Base-by-base conservation (phyloP, 2,329 filamentous ascomycete species). In the Cladosporium sp. region DNA sequence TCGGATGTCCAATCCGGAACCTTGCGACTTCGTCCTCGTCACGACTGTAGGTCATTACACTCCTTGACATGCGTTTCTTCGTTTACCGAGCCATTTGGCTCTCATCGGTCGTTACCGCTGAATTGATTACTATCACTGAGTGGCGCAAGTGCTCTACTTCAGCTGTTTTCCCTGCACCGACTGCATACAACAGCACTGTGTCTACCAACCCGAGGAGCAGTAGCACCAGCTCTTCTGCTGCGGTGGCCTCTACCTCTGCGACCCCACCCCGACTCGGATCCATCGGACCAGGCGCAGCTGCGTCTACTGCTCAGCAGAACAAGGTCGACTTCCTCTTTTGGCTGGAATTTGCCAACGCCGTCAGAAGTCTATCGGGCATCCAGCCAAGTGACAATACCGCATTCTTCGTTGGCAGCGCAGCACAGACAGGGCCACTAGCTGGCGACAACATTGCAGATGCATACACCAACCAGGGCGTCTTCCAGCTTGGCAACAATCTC, bases 101-200 rank as follows among this genome's bases (percentile, higher is more conserved):
- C 54, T 39, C 54, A 14, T 39, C 54, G 32, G 8, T 57, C n/a
- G 54, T 57, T 57, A 34, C 54, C 23, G 54, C 54, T 13, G 28
- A 57, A 57, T n/a, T 57, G 18, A 57, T 57, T 8, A 57, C 54
- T 34, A 57, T 57, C 8, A 57, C 54, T 30, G 54, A 57, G 32
- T 39, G 23, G 18, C 54, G 54, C 16, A 57, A 57, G 8, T 57
- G 54, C 32, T 57, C 54, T 10, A 57, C 54, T 13, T 34, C 28
- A n/a, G 28, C 28, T 57, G 54, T n/a, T 4, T 57, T 39, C 5
- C 32, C 30, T 6, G 28, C 54, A 39, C 54, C 30, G 3, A 21
- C 54, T 21, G 11, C 32, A 18, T 39, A 16, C 21, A 34, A 36
- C 30, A 36, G 21, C n/a, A 34, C 32, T 5, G 10, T 10, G 21